A percentile compares a stretch with the other conserved stretches of the same genome.
Evolutionary conservation across 129 eudicot genomes (phyloP).

Genomic region (Sambucus nigra): DNA sequence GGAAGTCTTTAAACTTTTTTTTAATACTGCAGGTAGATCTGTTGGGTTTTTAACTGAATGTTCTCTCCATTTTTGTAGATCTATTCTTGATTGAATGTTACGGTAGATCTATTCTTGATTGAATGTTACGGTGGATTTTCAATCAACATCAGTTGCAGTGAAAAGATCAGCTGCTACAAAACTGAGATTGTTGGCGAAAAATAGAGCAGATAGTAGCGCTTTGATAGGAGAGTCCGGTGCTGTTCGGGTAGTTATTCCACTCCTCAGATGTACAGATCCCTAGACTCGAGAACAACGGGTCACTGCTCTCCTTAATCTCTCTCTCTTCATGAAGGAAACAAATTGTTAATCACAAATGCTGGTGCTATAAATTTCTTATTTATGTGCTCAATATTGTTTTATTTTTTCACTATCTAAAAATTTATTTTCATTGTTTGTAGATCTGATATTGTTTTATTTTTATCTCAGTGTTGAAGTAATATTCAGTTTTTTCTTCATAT

Average conservation of each 20-base stretch:
- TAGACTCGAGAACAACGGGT: slow-evolving; percentile 91
- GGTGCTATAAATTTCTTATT: slow-evolving; percentile 59
- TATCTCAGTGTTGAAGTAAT: no score
- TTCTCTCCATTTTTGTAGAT: no score
- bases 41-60: no score
- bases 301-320: slow-evolving; percentile 74
- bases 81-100: no score
- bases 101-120: no score
- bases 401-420: no score
- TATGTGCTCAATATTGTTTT: slow-evolving; percentile 78
- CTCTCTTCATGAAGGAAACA: slow-evolving; percentile 60
- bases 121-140: no score
- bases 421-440: no score
- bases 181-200: slow-evolving; percentile 63
- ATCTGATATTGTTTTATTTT: no score
- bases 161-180: slow-evolving; percentile 87
- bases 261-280: slow-evolving; percentile 67
- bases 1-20: no score
- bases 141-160: slow-evolving; percentile 47
- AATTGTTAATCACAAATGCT: slow-evolving; percentile 33
- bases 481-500: no score
- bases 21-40: no score
- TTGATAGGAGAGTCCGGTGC: slow-evolving; percentile 85
- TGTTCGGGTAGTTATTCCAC: slow-evolving; percentile 53
- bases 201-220: slow-evolving; percentile 79